Base-by-base conservation (phyloP, 179 eudicot species). In the Dionaea muscipula region DNA sequence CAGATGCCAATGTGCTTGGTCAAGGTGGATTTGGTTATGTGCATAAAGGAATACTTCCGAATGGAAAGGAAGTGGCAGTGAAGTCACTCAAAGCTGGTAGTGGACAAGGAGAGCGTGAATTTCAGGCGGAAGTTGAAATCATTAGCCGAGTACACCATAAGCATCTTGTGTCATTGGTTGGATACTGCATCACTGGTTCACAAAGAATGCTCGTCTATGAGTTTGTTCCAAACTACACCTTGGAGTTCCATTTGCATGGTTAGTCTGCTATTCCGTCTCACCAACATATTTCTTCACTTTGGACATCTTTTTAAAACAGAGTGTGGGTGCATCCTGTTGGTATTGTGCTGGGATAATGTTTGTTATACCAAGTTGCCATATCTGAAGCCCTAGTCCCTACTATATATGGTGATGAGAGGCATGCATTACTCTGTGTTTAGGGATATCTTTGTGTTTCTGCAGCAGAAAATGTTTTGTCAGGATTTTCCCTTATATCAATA, bases 11-110 rank as follows among this genome's bases (percentile, higher is more conserved):
- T 66, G 72, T 91, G 26, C 77, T 91, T 8, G 98, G 98, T 56
- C 96, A 91, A 72, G 98, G 96, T 51, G 96, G 98, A 50, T 87
- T 91, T 64, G 98, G 98, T 9, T 84, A 75, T 65, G 98, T 91
- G 35, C 86, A 87, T 50, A 82, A 68, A 58, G 98, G 98, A 17
- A 75, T 91, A 64, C 86, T 91, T 68, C 96, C 95, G 13, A 91
- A 75, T 64, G 96, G 98, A 33, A 91, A 87, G 70, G 79, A 82
- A 59, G 84, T 91, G 43, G 98, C 96, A 1, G 81, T 91, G 45
- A 91, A 91, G 78, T 81, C 85, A 58, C 74, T 91, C 49, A 91
- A 82, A 69, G 77, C 80, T 25, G 94, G 77, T 47, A 87, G 98
- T 60, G 86, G 94, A 15, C 98, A 91, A 58, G 98, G 98, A 16